These are phyloP conservation scores for Oehlia diaphana DNA, from an alignment of 192 early-diverging fungal species.

Conservation along the genomic window DNA sequence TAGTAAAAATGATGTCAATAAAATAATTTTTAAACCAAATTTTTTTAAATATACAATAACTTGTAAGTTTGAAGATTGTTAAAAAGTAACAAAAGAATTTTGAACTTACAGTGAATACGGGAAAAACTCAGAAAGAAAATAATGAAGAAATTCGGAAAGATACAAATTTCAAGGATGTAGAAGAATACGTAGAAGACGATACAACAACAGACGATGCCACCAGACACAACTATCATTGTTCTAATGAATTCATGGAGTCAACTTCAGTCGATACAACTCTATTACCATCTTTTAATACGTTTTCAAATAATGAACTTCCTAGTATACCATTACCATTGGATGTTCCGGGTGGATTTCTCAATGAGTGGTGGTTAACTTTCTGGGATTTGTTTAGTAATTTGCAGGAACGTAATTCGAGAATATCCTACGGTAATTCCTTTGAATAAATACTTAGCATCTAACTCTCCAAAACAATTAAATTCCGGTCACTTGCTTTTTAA, in stretches of 20 bases:
- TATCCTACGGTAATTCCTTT: neutral
- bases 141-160: too few relatives aligned
- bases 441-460: neutral
- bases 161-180: too few relatives aligned
- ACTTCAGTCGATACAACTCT: neutral
- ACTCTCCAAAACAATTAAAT: neutral
- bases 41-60: neutral
- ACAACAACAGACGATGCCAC: too few relatives aligned
- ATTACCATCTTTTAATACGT: neutral
- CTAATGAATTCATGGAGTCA: neutral
- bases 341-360: neutral
- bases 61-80: neutral
- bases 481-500: neutral
- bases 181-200: too few relatives aligned
- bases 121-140: too few relatives aligned
- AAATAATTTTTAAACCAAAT: neutral
- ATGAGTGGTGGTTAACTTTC: neutral
- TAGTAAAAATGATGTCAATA: neutral
- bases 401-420: neutral
- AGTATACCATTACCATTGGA: conserved; percentile 7
- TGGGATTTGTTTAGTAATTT: neutral
- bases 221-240: too few relatives aligned
- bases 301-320: neutral
- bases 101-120: too few relatives aligned
- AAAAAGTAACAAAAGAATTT: neutral